Evolutionary conservation across 768 basidiomycete genomes (phyloP), one percentile per base, ranked within the genome.

Genomic region (Rhodocollybia butyracea): DNA sequence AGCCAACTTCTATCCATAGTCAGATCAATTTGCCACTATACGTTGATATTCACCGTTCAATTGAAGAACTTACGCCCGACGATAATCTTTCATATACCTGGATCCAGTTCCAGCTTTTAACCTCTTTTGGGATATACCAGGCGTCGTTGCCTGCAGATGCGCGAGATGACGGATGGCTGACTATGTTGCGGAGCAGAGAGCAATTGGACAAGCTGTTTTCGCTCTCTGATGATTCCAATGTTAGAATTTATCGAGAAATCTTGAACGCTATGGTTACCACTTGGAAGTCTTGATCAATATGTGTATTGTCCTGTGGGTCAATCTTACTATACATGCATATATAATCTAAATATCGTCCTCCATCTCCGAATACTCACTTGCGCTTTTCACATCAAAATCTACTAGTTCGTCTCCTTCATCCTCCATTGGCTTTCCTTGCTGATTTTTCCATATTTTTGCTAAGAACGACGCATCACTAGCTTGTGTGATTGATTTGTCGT

Each of bases 391-490:
- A 31, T 79, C 79, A 45, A 76, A 70, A 63, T 89, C 88, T 29
- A 86, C 62, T 3, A 88, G 70, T 21, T 88, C 85, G 11, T 79
- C 82, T 60, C 85, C 85, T 7, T 75, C 74, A 3, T 73, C 78
- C 32, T 64, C 68, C 26, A 58, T 48, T 6, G 53, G 61, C 3
- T 46, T 64, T 10, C 69, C 74, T 50, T 84, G 79, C 67, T 94
- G 91, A 39, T 75, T 75, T 51, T 74, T 73, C 69, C 84, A 94
- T 67, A 94, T 80, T 12, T 77, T 75, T 8, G 82, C 87, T 46
- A 95, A 73, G 64, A 90, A 85, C 19, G 80, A 75, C 2, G 85
- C 77, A 3, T 86, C 85, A 60, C 85, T 92, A 2, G 91, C 92
- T 60, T 87, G 70, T 62, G 88, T 85, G 48, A 85, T 76, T 5